Evolutionary conservation across 179 eudicot species (phyloP).

Genomic region (Corrigiola litoralis): DNA sequence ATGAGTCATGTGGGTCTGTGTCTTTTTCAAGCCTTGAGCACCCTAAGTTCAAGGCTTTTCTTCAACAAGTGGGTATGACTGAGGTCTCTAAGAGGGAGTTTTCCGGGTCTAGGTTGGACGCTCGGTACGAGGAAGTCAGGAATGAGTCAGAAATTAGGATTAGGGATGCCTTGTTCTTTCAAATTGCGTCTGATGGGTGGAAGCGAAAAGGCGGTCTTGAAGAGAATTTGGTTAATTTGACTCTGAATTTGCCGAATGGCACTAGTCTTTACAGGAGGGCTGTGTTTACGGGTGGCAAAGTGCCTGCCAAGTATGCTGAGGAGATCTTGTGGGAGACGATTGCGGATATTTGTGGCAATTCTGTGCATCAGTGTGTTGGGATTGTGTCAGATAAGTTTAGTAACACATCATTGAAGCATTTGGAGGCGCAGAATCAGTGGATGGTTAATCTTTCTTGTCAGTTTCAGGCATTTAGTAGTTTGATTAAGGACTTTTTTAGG

Average conservation of each 20-base stretch:
- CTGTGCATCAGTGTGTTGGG: constrained; percentile 65
- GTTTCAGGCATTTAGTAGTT: constrained; percentile 51
- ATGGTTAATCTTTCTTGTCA: constrained; percentile 82
- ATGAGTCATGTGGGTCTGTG: constrained; percentile 61
- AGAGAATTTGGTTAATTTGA: constrained; percentile 52
- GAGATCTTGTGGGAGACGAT: constrained; percentile 70
- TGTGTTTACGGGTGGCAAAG: constrained; percentile 39
- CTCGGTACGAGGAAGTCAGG: constrained; percentile 47
- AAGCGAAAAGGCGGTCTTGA: constrained; percentile 27
- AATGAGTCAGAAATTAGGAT: constrained; percentile 53
- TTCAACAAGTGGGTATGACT: constrained; percentile 54
- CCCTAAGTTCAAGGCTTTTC: constrained; percentile 58
- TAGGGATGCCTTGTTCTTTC: constrained; percentile 72
- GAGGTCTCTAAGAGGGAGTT: constrained; percentile 38
- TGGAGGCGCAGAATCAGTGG: constrained; percentile 75
- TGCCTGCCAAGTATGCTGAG: constrained; percentile 60
- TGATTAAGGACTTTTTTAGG: constrained; percentile 70
- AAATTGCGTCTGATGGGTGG: constrained; percentile 74
- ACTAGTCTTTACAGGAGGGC: constrained; percentile 64
- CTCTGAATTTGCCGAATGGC: constrained; percentile 77
- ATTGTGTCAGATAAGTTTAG: constrained; percentile 81
- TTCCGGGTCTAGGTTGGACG: constrained; percentile 48
- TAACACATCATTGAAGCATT: constrained; percentile 54
- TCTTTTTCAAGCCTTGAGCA: constrained; percentile 61
- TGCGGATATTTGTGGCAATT: constrained; percentile 48